Evolutionary conservation across 139 green algal genomes (phyloP).

Genomic region (Monoraphidium neglectum): DNA sequence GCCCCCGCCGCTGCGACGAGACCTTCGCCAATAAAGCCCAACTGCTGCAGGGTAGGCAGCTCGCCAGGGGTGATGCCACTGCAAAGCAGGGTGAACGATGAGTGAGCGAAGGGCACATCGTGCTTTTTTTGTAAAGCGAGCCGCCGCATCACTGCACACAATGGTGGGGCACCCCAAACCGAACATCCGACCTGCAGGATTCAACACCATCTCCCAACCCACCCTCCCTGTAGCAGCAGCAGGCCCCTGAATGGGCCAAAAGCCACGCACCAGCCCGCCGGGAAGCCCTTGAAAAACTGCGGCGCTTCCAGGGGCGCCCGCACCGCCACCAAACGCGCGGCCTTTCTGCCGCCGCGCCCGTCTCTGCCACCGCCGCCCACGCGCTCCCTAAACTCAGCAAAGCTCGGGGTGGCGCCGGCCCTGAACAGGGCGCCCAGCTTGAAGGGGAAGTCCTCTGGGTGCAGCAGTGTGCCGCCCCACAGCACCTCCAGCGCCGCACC

Average conservation of each 20-base stretch:
- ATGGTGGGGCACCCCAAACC: conserved; percentile 1
- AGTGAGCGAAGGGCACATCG: conserved; percentile 1
- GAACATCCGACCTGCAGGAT: not conserved
- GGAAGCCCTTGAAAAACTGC: conserved; percentile 48
- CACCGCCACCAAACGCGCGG: conserved; percentile 5
- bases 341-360: too few relatives aligned
- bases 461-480: conserved; percentile 74
- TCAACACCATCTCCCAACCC: not conserved
- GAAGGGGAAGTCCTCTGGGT: conserved; percentile 77
- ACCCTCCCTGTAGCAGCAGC: not conserved
- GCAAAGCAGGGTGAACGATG: not conserved
- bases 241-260: conserved; percentile 18
- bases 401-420: too few relatives aligned
- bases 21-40: conserved; percentile 58
- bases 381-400: conserved; percentile 9
- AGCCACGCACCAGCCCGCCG: conserved; percentile 18
- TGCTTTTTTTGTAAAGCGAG: conserved; percentile 5
- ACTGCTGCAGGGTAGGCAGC: conserved; percentile 63
- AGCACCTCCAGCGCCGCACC: conserved; percentile 48
- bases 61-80: conserved; percentile 8
- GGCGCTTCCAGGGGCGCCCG: conserved; percentile 37
- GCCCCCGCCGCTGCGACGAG: too few relatives aligned
- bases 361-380: not conserved
- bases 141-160: not conserved
- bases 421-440: conserved; percentile 56